phyloP scores from a whole-genome alignment of 208 protist genomes.

The Leishmania major region DNA sequence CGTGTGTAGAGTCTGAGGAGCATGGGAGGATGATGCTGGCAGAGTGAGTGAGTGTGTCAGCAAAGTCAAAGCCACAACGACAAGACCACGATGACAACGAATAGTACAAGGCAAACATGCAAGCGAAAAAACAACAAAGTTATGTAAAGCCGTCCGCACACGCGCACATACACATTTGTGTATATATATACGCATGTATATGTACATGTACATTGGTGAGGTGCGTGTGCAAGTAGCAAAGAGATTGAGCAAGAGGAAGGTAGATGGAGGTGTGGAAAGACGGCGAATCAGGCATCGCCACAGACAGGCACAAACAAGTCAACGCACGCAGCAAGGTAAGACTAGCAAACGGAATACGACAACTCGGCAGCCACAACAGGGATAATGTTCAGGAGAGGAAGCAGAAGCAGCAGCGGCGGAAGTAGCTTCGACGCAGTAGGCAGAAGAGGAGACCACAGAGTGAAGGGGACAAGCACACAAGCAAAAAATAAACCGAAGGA shows the following conservation, averaged over 20 bases:
- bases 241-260: neutral
- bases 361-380: neutral
- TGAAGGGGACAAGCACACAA: no score
- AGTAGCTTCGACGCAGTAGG: no score
- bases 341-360: neutral
- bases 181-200: neutral
- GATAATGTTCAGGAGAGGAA: neutral
- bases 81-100: neutral
- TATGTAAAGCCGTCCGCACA: neutral
- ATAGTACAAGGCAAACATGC: neutral
- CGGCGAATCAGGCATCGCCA: neutral
- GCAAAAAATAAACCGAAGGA: no score
- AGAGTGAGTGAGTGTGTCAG: neutral
- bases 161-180: neutral
- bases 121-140: neutral
- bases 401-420: neutral
- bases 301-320: neutral
- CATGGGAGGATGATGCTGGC: neutral
- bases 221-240: neutral
- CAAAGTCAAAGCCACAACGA: neutral
- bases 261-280: neutral
- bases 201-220: neutral
- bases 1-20: neutral
- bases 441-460: no score
- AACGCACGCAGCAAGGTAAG: neutral